A percentile compares a stretch with the other conserved stretches of the same genome.
Conservation (phyloP, 371 early-diverging fungal species). For the Circinella umbellata region DNA sequence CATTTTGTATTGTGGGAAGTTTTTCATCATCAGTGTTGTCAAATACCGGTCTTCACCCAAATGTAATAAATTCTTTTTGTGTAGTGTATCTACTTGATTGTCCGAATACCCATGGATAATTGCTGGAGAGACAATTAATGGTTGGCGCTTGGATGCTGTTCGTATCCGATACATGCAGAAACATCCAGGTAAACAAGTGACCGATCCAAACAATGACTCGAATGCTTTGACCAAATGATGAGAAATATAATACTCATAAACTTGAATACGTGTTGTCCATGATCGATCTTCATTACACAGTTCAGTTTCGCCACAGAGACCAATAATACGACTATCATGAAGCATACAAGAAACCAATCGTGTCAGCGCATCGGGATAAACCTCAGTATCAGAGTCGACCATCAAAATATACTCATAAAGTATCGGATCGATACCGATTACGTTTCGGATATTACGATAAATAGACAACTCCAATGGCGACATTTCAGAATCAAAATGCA, state of each 20-base stretch:
- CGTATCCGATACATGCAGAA: conserved; percentile 96
- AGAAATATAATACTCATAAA: conserved; percentile 95
- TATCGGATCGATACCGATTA: conserved; percentile 83
- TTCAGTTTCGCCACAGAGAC: conserved; percentile 86
- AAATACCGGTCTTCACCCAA: conserved; percentile 98
- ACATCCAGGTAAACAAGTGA: conserved; percentile 96
- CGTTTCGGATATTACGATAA: conserved; percentile 82
- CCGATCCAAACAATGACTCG: conserved; percentile 94
- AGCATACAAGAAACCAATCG: conserved; percentile 78
- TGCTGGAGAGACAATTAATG: conserved; percentile 66
- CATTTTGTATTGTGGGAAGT: conserved; percentile 93
- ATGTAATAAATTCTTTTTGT: conserved; percentile 97
- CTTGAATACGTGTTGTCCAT: conserved; percentile 94
- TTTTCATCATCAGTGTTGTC: conserved; percentile 96
- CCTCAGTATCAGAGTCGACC: conserved; percentile 97
- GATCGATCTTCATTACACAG: conserved; percentile 76
- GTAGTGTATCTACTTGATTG: conserved; percentile 93
- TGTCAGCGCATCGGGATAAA: conserved; percentile 75
- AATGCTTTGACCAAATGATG: conserved; percentile 95
- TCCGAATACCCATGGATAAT: conserved; percentile 93
- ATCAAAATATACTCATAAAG: conserved; percentile 90
- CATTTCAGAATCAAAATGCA: conserved; percentile 92
- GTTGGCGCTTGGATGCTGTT: conserved; percentile 73
- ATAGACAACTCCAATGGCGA: conserved; percentile 93
- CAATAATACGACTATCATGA: conserved; percentile 79